A percentile compares a stretch with the other conserved stretches of the same genome.
Evolutionary conservation across 2,329 filamentous ascomycete genomes (phyloP).

Genomic region (Beauveria scarabaeidicola): DNA sequence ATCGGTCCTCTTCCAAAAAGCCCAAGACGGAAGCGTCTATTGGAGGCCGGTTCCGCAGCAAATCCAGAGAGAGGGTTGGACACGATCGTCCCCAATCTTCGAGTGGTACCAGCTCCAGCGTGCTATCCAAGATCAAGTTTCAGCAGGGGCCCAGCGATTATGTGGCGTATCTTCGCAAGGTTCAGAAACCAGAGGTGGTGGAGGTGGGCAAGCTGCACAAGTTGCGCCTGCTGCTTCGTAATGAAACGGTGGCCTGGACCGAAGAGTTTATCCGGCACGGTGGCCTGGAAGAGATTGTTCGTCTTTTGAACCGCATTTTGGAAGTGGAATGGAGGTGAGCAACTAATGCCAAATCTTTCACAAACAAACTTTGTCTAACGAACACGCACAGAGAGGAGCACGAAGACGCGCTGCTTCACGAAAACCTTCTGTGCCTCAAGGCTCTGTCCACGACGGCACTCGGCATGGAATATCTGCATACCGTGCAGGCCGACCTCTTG

Average conservation of each 20-base stretch:
- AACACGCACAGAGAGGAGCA: conserved; percentile 67
- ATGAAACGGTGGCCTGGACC: conserved; percentile 94
- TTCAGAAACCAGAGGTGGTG: conserved; percentile 70
- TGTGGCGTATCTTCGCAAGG: conserved; percentile 74
- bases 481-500: conserved; percentile 73
- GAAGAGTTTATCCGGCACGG: conserved; percentile 83
- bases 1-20: conserved; percentile 63
- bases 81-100: conserved; percentile 48
- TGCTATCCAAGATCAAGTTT: conserved; percentile 62
- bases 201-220: conserved; percentile 97
- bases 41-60: conserved; percentile 58
- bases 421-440: conserved; percentile 87
- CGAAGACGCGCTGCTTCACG: conserved; percentile 86
- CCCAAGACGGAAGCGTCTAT: conserved; percentile 55
- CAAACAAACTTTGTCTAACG: conserved; percentile 17
- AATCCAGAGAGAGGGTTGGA: conserved; percentile 62
- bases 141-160: conserved; percentile 74
- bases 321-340: conserved; percentile 88
- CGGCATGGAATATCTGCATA: conserved; percentile 71
- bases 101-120: conserved; percentile 44
- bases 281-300: conserved; percentile 87
- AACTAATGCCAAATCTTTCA: background rate
- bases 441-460: conserved; percentile 86
- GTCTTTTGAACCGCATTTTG: conserved; percentile 82
- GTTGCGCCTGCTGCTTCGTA: conserved; percentile 76